Base-by-base conservation (phyloP, 176 grass and related monocot genomes). In the Rhynchospora breviuscula region DNA sequence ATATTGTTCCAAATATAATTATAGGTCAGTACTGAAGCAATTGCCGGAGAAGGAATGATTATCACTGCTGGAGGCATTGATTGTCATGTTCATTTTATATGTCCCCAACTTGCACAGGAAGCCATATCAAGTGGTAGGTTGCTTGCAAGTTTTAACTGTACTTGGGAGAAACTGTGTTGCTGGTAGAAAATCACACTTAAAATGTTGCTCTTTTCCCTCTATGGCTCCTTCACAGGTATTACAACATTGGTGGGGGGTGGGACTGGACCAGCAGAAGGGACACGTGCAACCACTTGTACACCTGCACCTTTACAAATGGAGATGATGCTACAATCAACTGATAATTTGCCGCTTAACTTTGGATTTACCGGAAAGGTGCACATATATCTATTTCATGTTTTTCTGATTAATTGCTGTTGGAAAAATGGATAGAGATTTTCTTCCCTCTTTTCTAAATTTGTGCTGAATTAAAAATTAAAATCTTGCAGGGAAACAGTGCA, bases 1-100 rank as follows among this genome's bases (percentile, higher is more conserved):
- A 82, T 43, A 63, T 85, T 8, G 40, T 11, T 51, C 35, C 62
- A 31, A 58, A 86, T 61, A 26, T 62, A 76, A 81, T 70, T 91
- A 12, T 85, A 98, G 95, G 95, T 93, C 51, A 91, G 79, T 86
- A 98, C 95, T 76, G 95, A 98, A 91, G 95, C 91, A 82, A 93
- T 98, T 89, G 92, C 92, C 87, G 86, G 86, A 80, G 86, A 98
- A 85, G 90, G 95, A 76, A 94, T 87, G 92, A 98, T 94, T 91
- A 35, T 98, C 64, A 98, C 95, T 86, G 91, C 95, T 84, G 91
- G 95, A 18, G 95, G 95, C 68, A 98, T 98, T 74, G 95, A 98
- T 74, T 93, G 89, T 83, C 95, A 98, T 90, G 87, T 98, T 86
- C 95, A 98, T 77, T 98, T 98, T 75, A 98, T 98, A 88, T 98